Base-by-base conservation (phyloP, 2,329 filamentous ascomycete genomes). In the Aspergillus persii region DNA sequence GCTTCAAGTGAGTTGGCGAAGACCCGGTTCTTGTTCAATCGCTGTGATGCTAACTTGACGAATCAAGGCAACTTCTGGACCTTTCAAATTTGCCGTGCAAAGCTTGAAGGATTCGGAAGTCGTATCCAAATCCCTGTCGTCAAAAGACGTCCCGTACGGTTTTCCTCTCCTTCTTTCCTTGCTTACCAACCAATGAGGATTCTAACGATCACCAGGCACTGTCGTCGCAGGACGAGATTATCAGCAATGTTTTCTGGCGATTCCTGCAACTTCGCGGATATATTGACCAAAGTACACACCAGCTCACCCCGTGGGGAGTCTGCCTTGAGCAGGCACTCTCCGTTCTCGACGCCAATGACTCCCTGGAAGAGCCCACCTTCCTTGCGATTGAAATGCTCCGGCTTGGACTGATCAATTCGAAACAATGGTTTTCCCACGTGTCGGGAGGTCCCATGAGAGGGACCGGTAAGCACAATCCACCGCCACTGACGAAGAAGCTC, bases 231-330 rank as follows among this genome's bases (percentile, higher is more conserved):
- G 83, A 89, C 15, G 90, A 95, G 68, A 84, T 94, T 56, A 79
- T 84, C 27, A 79, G 92, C 18, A 91, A 96, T 68, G 86, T 89
- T 6, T 83, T 94, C 59, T 97, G 92, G 89, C 86, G 92, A 57
- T 95, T 97, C 76, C 82, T 99, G 26, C 91, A 96, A 71, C 82
- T 98, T 52, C 87, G 93, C 60, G 92, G 89, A 27, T 99, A 97
- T 69, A 83, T 96, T 50, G 86, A 95, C 66, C 81, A 85, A 51
- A 83, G 85, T 60, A 27, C 51, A n/a, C 94, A 98, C 75, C 85
- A 88, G 60, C 82, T 97, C 61, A 96, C 93, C 8, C 77, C 81
- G 8, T 96, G 92, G 92, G 95, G 94, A 15, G 86, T 88, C 67
- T 91, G 91, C 23, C 81, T 98, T 44, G 86, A 87, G 31, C 84